phyloP scores from a whole-genome alignment of 2,329 filamentous ascomycete genomes.

The Thielaviopsis cerberus region DNA sequence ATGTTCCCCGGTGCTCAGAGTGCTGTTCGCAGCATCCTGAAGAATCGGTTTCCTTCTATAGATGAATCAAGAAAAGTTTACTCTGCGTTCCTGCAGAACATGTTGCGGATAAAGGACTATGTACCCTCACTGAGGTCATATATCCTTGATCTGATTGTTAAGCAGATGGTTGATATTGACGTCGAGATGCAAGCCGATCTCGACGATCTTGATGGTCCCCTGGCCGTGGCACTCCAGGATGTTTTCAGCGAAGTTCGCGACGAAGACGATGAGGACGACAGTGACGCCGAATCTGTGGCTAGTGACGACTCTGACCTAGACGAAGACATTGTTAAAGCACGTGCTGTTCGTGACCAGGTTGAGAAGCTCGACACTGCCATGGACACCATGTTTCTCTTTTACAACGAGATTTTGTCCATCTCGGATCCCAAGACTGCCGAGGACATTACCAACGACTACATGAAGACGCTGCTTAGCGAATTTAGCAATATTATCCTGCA shows the following conservation, averaged over 20 bases:
- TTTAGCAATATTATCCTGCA: constrained; percentile 79
- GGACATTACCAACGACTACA: constrained; percentile 24
- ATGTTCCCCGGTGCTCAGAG: constrained; percentile 65
- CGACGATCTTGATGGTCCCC: constrained; percentile 79
- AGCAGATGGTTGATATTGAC: constrained; percentile 81
- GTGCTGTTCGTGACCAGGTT: constrained; percentile 61
- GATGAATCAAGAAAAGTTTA: constrained; percentile 63
- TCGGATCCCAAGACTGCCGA: constrained; percentile 46
- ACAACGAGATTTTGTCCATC: constrained; percentile 52
- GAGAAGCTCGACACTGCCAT: constrained; percentile 83
- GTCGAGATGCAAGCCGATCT: constrained; percentile 87
- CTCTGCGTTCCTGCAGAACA: constrained; percentile 71
- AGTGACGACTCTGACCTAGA: constrained; percentile 51
- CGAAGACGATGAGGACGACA: constrained; percentile 34
- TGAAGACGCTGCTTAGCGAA: constrained; percentile 64
- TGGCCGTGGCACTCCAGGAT: constrained; percentile 46
- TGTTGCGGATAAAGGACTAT: constrained; percentile 61
- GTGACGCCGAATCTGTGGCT: constrained; percentile 51
- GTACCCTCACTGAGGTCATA: constrained; percentile 60
- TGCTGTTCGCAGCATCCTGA: constrained; percentile 48
- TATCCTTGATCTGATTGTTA: constrained; percentile 65
- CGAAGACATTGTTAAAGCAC: constrained; percentile 37
- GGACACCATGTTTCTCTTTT: constrained; percentile 71
- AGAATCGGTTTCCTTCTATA: constrained; percentile 54
- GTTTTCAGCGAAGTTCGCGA: constrained; percentile 9